phyloP scores from a whole-genome alignment of 192 early-diverging fungal species.

The Linnemannia schmuckeri region DNA sequence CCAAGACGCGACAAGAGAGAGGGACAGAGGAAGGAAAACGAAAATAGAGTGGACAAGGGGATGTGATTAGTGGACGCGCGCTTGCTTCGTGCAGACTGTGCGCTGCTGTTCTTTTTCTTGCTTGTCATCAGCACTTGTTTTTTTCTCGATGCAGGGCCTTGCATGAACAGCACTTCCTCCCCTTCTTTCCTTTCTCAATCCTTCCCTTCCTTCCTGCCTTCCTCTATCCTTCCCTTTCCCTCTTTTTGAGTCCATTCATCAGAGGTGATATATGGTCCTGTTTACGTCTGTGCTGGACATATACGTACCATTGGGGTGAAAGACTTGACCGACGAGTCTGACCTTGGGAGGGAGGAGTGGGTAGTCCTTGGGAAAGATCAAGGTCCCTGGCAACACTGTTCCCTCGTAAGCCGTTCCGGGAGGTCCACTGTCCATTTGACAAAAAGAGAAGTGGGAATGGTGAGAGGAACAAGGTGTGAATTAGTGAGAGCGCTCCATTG shows the following conservation, averaged over 20 bases:
- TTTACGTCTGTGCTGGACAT: not conserved
- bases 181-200: not conserved
- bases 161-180: not conserved
- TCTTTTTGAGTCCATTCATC: not conserved
- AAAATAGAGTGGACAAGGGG: not conserved
- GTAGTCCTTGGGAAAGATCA: slow-evolving; percentile 92
- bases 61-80: not conserved
- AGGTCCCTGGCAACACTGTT: slow-evolving; percentile 66
- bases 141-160: not conserved
- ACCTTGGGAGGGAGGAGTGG: slow-evolving; percentile 93
- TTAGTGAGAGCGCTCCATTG: not conserved
- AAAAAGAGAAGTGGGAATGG: not conserved
- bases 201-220: not conserved
- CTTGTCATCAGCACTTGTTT: not conserved
- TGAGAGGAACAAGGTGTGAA: not conserved
- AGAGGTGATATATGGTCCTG: not conserved
- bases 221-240: not conserved
- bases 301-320: slow-evolving; percentile 84
- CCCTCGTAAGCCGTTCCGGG: not conserved
- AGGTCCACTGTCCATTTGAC: not conserved
- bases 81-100: not conserved
- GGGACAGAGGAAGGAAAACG: not conserved
- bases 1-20: not conserved
- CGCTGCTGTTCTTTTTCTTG: not conserved
- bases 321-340: slow-evolving; percentile 91